Evolutionary conservation across 208 protist genomes (phyloP), one percentile per base, ranked within the genome.

Genomic region (Leishmania turanica): DNA sequence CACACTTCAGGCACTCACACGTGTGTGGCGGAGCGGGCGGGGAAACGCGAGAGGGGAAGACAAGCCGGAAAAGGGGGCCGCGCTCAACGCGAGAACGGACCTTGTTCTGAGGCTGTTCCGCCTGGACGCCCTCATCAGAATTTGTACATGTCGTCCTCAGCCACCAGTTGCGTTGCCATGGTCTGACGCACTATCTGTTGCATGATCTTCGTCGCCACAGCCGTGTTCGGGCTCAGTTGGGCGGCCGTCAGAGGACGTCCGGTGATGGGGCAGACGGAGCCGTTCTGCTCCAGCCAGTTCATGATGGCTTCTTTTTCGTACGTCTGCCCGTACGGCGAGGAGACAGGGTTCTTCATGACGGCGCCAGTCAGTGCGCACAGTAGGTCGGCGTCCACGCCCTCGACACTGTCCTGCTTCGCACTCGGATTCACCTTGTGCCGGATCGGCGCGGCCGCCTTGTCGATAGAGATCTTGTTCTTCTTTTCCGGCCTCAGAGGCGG

Each of bases 261-360:
- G 2, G 96, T 97, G 82, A 98, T 93, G 75, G 96, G 96, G 90
- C 96, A 98, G 24, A 97, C 87, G 31, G 92, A 93, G 76, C 96
- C 96, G 85, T 96, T 96, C 84, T 98, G 89, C 65, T 94, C 71
- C 40, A 98, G 75, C 96, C 96, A 98, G 68, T 77, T 84, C 72
- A 96, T 78, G 73, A 98, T 97, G 19, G 89, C 86, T 74, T 96
- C 92, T 83, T 92, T 87, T 75, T 98, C 96, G 83, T 92, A 98
- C 27, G 92, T 96, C 78, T 97, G 92, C 31, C 96, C 96, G 87
- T 97, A 94, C 15, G 96, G 96, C n/a, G 94, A 97, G 42, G 87
- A 84, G 24, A 98, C 93, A 21, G 96, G 96, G 73, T 94, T 92
- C 90, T 98, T 98, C 96, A 98, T 97, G 49, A 96, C 88, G 71